Evolutionary conservation across 345 rosid species (phyloP).

Genomic region (Syzygium aromaticum): DNA sequence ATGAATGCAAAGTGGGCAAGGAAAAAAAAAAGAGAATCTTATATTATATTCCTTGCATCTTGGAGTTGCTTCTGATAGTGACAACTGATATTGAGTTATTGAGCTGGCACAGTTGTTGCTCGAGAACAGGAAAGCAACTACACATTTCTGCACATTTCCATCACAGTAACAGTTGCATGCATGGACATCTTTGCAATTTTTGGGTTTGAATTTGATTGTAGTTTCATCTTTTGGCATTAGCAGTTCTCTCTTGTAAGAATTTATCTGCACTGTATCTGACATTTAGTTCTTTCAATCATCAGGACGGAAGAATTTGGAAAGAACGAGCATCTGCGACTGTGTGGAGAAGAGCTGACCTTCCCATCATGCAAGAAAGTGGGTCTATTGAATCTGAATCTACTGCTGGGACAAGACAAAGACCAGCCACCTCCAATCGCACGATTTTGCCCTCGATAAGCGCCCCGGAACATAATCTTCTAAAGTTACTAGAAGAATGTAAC

Average conservation of each 20-base stretch:
- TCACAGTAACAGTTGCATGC: background rate
- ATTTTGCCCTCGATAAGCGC: constrained; percentile 90
- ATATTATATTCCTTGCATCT: background rate
- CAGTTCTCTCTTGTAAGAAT: background rate
- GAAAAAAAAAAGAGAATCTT: background rate
- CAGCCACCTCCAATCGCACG: constrained; percentile 27
- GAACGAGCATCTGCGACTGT: constrained; percentile 64
- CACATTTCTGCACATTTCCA: background rate
- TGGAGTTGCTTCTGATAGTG: background rate
- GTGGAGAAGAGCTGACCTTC: constrained; percentile 56
- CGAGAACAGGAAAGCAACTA: background rate
- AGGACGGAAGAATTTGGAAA: constrained; percentile 98
- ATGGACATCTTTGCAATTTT: background rate
- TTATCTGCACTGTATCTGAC: background rate
- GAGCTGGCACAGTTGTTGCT: background rate
- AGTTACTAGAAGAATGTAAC: constrained; percentile 79
- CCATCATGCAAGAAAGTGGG: constrained; percentile 47
- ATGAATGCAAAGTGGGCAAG: background rate
- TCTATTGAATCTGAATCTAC: constrained; percentile 35
- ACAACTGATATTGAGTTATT: background rate
- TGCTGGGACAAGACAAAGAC: constrained; percentile 24
- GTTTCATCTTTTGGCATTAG: background rate
- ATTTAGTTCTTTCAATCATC: constrained; percentile 3
- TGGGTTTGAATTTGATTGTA: background rate
- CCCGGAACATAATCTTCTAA: constrained; percentile 74